Base-by-base conservation (phyloP, 805 yeast genomes). In the Pichia occidentalis region DNA sequence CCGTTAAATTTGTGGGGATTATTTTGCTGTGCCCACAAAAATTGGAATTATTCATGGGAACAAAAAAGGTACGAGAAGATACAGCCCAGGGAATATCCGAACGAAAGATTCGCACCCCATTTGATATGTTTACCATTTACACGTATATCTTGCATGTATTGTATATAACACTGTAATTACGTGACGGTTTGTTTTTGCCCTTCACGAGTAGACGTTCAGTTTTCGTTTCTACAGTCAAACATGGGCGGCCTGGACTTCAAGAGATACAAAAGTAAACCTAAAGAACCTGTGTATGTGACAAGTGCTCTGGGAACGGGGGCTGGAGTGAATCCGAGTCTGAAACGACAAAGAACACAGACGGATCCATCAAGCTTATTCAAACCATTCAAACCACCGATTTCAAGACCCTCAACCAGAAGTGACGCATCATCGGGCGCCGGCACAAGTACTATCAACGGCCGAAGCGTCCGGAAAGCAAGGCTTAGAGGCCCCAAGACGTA, bases 321-420 rank as follows among this genome's bases (percentile, higher is more conserved):
- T 1, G 82, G 84, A 0, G 65, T 82, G 0, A 70, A 75, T n/a
- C 65, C 68, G 13, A 68, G 69, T 7, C 68, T 72, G 33, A 63
- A 79, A 29, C 78, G 82, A 7, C 65, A 79, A 7, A 64, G 80
- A 17, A 63, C 71, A 13, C 65, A 71, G 16, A 65, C 68, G 3
- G 77, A 75, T 36, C 71, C 85, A 2, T 59, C 67, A 2, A 63
- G 56, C 6, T 61, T 83, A n/a, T 60, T 77, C 2, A 75, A 67
- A 50, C 94, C 94, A 0, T 84, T 83, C 60, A 73, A 66, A 42
- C 70, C 81, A 1, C 94, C 94, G 1, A 71, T 79, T 37, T 32
- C 40, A 13, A 26, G 44, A 18, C 32, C 44, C 7, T 29, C 40
- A 2, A 26, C 24, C 2, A 24, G 40, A 60, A 54, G 43, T 44